phyloP scores from a whole-genome alignment of 768 basidiomycete genomes.

The Solioccasus polychromus region DNA sequence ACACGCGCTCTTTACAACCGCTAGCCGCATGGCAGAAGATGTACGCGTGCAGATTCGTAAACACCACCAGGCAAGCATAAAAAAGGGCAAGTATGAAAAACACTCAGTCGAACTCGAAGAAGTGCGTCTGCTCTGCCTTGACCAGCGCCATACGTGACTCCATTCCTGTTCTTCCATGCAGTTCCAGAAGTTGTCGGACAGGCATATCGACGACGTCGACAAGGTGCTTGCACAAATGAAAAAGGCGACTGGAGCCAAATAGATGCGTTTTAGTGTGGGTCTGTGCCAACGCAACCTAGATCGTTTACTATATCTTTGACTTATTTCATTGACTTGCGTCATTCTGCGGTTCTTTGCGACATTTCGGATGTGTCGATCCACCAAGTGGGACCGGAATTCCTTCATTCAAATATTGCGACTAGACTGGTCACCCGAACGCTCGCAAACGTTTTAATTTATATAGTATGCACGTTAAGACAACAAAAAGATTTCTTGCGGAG shows the following conservation, averaged over 20 bases:
- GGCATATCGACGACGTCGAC: slow-evolving; percentile 62
- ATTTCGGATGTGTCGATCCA: no score
- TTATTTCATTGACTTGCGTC: no score
- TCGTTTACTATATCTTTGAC: no score
- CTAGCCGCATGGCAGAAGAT: slow-evolving; percentile 69
- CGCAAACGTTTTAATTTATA: no score
- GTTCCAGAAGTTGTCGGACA: slow-evolving; percentile 76
- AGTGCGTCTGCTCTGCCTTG: slow-evolving; percentile 30
- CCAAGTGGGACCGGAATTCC: no score
- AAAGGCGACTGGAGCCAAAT: slow-evolving; percentile 44
- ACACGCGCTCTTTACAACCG: slow-evolving; percentile 48
- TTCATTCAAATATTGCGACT: no score
- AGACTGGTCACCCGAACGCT: no score
- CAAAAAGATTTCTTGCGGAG: no score
- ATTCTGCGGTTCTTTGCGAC: no score
- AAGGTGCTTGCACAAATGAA: slow-evolving; percentile 61
- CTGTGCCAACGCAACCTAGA: no score
- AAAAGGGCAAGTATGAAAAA: slow-evolving; percentile 67
- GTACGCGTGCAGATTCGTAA: slow-evolving; percentile 73
- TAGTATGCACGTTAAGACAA: no score
- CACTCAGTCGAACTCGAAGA: slow-evolving; percentile 69
- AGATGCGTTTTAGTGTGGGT: no score
- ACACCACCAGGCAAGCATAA: slow-evolving; percentile 61
- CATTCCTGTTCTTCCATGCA: slow-evolving; percentile 24
- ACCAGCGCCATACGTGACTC: neutral